These are phyloP conservation scores for Colletotrichum limetticola DNA, from an alignment of 2,329 filamentous ascomycete genomes.

Conservation along the genomic window DNA sequence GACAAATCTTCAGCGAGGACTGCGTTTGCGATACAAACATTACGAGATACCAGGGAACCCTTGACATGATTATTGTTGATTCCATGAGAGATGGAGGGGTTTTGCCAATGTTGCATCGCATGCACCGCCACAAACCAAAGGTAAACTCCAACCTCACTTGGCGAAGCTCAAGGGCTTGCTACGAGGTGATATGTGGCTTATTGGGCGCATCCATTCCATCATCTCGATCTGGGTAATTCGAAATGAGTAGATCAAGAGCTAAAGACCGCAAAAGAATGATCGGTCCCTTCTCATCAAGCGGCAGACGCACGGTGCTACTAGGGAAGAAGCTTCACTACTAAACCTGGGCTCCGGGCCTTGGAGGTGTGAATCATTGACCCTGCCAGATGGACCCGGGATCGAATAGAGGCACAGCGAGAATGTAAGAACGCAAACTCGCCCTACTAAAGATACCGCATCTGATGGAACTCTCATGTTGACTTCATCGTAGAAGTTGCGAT, in stretches of 20 bases:
- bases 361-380: too few species aligned
- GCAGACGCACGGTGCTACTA: conserved; percentile 3
- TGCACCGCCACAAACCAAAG: not conserved
- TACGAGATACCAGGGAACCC: not conserved
- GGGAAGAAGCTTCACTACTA: not conserved
- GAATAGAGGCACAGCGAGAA: too few species aligned
- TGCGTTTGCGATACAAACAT: not conserved
- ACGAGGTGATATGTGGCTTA: not conserved
- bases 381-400: too few species aligned
- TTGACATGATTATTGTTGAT: not conserved
- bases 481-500: too few species aligned
- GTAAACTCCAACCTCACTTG: not conserved
- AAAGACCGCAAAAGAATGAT: not conserved
- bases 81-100: not conserved
- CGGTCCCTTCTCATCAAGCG: conserved; percentile 26
- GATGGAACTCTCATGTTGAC: too few species aligned
- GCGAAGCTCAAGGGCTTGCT: not conserved
- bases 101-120: not conserved
- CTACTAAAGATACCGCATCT: too few species aligned
- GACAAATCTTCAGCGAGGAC: not conserved
- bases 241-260: not conserved
- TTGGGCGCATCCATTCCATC: not conserved
- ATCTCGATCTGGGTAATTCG: too few species aligned
- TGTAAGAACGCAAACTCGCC: too few species aligned
- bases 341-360: not conserved